These are phyloP conservation scores for Eutrema salsugineum DNA, from an alignment of 441 rosid genomes.

Conservation along the genomic window DNA sequence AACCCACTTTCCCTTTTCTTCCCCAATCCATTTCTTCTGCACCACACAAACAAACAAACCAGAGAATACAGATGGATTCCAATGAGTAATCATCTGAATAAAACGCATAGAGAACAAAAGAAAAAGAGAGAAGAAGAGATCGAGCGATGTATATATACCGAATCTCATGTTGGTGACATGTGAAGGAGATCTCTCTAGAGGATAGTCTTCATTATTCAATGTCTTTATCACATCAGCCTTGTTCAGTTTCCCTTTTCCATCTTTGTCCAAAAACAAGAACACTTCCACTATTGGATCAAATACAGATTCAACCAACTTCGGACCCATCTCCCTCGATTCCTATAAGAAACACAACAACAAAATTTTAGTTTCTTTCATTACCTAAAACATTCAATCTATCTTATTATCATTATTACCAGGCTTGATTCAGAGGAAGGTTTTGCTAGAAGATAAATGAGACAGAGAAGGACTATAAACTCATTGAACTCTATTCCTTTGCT, in stretches of 20 bases:
- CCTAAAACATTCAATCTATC: not conserved
- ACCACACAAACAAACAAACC: constrained; percentile 22
- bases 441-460: constrained; percentile 65
- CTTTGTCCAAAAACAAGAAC: constrained; percentile 74
- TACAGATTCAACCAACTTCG: constrained; percentile 45
- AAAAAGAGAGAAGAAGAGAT: not conserved
- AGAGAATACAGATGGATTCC: not conserved
- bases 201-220: constrained; percentile 55
- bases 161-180: constrained; percentile 44
- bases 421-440: constrained; percentile 44
- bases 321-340: constrained; percentile 36
- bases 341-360: not conserved
- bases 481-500: constrained; percentile 73
- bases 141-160: constrained; percentile 14
- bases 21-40: constrained; percentile 94
- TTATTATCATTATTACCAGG: constrained; percentile 23
- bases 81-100: not conserved
- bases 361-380: not conserved
- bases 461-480: constrained; percentile 74
- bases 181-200: constrained; percentile 67
- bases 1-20: constrained; percentile 67
- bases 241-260: constrained; percentile 70
- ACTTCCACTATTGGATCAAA: constrained; percentile 69
- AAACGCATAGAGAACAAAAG: not conserved
- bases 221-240: constrained; percentile 64